phyloP scores from a whole-genome alignment of 768 basidiomycete species.

The Exidia glandulosa region DNA sequence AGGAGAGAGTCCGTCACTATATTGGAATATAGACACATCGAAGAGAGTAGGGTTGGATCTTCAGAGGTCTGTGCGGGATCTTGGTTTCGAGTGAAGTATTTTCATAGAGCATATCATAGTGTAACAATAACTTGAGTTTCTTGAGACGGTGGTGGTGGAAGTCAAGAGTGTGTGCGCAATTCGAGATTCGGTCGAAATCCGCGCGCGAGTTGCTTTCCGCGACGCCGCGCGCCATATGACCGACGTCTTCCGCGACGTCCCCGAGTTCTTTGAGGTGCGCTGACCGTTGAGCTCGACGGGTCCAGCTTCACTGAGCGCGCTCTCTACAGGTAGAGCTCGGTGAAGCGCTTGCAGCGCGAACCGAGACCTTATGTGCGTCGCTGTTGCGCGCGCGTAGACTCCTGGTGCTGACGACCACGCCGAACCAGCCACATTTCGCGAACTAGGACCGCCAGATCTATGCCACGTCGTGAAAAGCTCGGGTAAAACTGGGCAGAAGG shows the following conservation, averaged over 20 bases:
- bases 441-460: conserved; percentile 94
- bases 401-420: conserved; percentile 10
- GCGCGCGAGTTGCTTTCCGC: background rate
- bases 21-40: no score
- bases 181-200: no score
- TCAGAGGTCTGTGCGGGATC: no score
- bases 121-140: no score
- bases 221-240: background rate
- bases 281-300: conserved; percentile 6
- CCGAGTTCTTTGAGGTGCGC: conserved; percentile 88
- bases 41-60: no score
- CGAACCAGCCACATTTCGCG: conserved; percentile 82
- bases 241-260: conserved; percentile 54
- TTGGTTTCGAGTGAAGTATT: no score
- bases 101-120: no score
- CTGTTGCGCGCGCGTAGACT: conserved; percentile 2
- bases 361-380: conserved; percentile 77
- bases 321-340: conserved; percentile 91
- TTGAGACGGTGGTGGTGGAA: no score
- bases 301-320: no score
- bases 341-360: conserved; percentile 79
- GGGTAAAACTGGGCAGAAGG: conserved; percentile 71
- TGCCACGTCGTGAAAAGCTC: conserved; percentile 93
- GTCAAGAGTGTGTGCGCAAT: no score
- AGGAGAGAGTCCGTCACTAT: no score